phyloP scores from a whole-genome alignment of 179 eudicot genomes.

The Gypsophila paniculata region DNA sequence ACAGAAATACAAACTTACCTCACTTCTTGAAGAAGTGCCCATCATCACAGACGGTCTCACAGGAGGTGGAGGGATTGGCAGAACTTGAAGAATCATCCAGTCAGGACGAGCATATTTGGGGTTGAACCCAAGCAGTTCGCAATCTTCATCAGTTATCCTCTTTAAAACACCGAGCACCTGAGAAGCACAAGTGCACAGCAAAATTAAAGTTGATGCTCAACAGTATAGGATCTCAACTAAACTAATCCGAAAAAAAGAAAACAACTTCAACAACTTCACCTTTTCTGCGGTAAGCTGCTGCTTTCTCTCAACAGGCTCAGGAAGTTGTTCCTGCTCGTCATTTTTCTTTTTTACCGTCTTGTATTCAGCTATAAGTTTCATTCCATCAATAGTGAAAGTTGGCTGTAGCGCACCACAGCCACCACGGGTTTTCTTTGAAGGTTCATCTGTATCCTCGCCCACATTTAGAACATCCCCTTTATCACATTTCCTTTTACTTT shows the following conservation, averaged over 20 bases:
- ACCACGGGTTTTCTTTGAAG: slow-evolving; percentile 73
- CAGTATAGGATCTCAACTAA: background rate
- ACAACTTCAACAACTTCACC: slow-evolving; percentile 33
- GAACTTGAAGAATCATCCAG: slow-evolving; percentile 99
- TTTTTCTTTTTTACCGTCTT: slow-evolving; percentile 80
- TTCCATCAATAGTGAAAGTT: slow-evolving; percentile 89
- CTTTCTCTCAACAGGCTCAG: slow-evolving; percentile 96
- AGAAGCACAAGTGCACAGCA: slow-evolving; percentile 9
- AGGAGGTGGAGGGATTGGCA: slow-evolving; percentile 97
- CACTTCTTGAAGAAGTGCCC: slow-evolving; percentile 97
- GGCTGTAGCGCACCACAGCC: slow-evolving; percentile 99
- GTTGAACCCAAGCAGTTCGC: slow-evolving; percentile 70
- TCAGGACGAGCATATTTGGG: slow-evolving; percentile 98
- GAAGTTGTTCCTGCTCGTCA: slow-evolving; percentile 89
- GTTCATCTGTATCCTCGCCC: slow-evolving; percentile 62
- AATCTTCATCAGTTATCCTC: slow-evolving; percentile 92
- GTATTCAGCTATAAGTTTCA: slow-evolving; percentile 94
- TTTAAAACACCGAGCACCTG: slow-evolving; percentile 89
- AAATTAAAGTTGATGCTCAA: slow-evolving; percentile 6
- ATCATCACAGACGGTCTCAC: slow-evolving; percentile 99
- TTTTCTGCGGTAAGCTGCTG: slow-evolving; percentile 94
- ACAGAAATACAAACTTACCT: slow-evolving; percentile 47
- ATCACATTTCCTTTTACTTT: slow-evolving; percentile 87
- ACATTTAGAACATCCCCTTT: slow-evolving; percentile 93
- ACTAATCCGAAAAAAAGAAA: background rate